Conservation (phyloP, 371 early-diverging fungal genomes). For the Haplosporangium sp. region DNA sequence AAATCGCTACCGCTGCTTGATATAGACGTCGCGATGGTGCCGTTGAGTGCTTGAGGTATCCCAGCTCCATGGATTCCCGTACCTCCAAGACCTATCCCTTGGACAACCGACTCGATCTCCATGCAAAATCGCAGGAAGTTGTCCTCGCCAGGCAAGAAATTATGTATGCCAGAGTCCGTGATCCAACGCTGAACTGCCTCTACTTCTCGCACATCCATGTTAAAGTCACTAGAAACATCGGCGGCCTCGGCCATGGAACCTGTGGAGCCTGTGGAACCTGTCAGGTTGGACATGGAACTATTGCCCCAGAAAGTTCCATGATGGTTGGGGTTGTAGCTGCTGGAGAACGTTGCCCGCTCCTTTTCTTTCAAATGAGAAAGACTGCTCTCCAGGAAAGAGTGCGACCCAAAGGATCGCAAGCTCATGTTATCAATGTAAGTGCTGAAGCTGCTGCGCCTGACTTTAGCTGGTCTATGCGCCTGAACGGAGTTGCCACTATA, state of each 20-base stretch:
- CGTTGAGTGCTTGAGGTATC: conserved; percentile 25
- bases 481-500: conserved; percentile 22
- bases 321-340: conserved; percentile 20
- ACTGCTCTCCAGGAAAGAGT: conserved; percentile 29
- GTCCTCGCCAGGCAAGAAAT: conserved; percentile 58
- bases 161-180: conserved; percentile 39
- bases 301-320: conserved; percentile 28
- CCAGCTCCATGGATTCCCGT: conserved; percentile 49
- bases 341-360: conserved; percentile 31
- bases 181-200: conserved; percentile 52
- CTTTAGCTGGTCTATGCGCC: conserved; percentile 19
- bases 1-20: conserved; percentile 52
- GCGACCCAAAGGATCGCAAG: conserved; percentile 27
- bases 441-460: conserved; percentile 50
- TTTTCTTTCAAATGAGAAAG: conserved; percentile 43
- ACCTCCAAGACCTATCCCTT: conserved; percentile 45
- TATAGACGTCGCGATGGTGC: conserved; percentile 7
- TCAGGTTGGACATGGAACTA: conserved; percentile 3
- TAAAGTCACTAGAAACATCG: conserved; percentile 36
- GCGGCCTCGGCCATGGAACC: conserved; percentile 20
- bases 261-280: no score
- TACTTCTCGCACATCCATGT: conserved; percentile 44
- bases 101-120: conserved; percentile 51
- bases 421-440: conserved; percentile 47
- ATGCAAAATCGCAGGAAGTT: conserved; percentile 57